Evolutionary conservation across 805 yeast genomes (phyloP).

Genomic region (Ogataea degrootiae): DNA sequence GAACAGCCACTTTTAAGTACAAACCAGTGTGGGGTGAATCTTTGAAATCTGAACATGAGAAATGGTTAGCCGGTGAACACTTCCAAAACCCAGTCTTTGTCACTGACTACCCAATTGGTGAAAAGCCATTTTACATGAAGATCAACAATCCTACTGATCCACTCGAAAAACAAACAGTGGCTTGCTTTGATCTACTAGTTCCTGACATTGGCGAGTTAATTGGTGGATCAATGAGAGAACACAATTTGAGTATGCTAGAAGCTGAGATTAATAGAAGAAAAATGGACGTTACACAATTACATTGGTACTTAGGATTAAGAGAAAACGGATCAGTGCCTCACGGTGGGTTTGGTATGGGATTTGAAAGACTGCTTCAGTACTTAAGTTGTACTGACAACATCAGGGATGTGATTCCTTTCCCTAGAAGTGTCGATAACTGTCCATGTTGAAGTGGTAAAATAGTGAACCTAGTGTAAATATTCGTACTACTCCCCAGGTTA

Average conservation of each 20-base stretch:
- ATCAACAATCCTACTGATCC: conserved; percentile 24
- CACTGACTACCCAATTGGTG: conserved; percentile 73
- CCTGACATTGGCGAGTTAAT: conserved; percentile 92
- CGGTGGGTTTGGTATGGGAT: conserved; percentile 97
- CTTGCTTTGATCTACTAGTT: conserved; percentile 81
- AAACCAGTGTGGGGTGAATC: conserved; percentile 66
- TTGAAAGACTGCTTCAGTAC: conserved; percentile 78
- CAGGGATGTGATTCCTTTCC: conserved; percentile 83
- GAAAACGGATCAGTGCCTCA: conserved; percentile 82
- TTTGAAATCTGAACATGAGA: conserved; percentile 83
- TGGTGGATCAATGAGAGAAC: conserved; percentile 94
- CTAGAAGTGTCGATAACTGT: conserved; percentile 61
- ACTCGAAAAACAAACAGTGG: conserved; percentile 52
- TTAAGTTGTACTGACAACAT: conserved; percentile 72
- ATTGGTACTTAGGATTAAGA: conserved; percentile 79
- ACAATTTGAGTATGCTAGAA: conserved; percentile 43
- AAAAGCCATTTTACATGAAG: conserved; percentile 93
- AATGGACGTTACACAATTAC: conserved; percentile 56
- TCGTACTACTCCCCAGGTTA: too few species aligned
- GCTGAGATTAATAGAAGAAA: conserved; percentile 45
- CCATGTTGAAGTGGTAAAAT: conserved; percentile 30
- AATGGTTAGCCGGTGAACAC: conserved; percentile 72
- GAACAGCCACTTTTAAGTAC: conserved; percentile 34
- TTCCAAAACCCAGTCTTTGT: conserved; percentile 79
- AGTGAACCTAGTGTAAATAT: too few species aligned